Percentiles rank a stretch among this genome's conserved stretches.
Conservation (phyloP, 1,139 yeast species). For the Sugiyamaella xylanicola region DNA sequence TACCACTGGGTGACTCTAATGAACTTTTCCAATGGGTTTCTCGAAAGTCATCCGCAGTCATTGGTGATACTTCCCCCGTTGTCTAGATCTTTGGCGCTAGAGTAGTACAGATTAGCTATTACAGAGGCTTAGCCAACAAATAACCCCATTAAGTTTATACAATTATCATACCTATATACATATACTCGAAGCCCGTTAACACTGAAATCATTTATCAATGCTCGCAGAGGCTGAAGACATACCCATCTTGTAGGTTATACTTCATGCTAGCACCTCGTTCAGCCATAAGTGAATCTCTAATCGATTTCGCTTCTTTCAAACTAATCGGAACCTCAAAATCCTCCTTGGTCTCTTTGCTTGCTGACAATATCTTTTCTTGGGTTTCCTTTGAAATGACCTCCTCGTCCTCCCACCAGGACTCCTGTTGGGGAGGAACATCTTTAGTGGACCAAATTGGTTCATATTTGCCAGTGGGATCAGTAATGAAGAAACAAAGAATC, state of each 20-base stretch:
- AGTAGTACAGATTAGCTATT: no score
- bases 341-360: slow-evolving; percentile 28
- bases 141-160: no score
- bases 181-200: no score
- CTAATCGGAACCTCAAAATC: slow-evolving; percentile 34
- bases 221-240: slow-evolving; percentile 43
- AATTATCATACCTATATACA: no score
- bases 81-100: no score
- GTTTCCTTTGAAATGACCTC: slow-evolving; percentile 22
- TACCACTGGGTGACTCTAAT: no score
- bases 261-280: slow-evolving; percentile 36
- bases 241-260: slow-evolving; percentile 26
- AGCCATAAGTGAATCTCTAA: slow-evolving; percentile 43
- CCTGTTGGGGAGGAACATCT: slow-evolving; percentile 49
- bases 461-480: slow-evolving; percentile 45
- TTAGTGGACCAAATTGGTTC: slow-evolving; percentile 41
- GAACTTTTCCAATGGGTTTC: no score
- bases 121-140: no score
- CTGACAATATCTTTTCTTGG: background rate
- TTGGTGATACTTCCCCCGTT: no score
- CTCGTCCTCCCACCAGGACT: slow-evolving; percentile 43
- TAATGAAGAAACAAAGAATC: slow-evolving; percentile 48
- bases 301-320: slow-evolving; percentile 38
- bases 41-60: no score
- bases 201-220: slow-evolving; percentile 33